Conservation (phyloP, 1,139 yeast species). For the Yamadazyma triangularis region DNA sequence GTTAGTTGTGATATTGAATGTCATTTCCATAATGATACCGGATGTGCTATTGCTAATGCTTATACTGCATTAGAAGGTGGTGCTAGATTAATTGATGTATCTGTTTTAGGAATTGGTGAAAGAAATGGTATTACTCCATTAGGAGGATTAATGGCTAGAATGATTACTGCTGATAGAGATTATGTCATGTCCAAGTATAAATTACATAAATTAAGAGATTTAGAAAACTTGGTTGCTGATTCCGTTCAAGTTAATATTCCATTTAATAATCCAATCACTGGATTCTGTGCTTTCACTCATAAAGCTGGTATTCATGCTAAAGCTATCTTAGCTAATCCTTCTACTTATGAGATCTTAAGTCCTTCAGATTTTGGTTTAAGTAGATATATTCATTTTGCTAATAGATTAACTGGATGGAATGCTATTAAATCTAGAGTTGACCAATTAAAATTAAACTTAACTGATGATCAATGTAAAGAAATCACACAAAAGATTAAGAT, state of each 20-base stretch:
- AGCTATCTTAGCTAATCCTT: conserved; percentile 97
- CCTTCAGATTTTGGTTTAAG: conserved; percentile 95
- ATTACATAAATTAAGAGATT: conserved; percentile 91
- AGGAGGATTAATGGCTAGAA: conserved; percentile 98
- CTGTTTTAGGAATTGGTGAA: conserved; percentile 97
- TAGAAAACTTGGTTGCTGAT: conserved; percentile 94
- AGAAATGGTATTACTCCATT: conserved; percentile 97
- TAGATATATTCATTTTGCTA: conserved; percentile 94
- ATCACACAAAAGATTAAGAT: conserved; percentile 90
- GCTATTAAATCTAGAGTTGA: conserved; percentile 98
- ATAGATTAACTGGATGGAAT: conserved; percentile 98
- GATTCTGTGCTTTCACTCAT: conserved; percentile 99
- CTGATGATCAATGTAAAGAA: conserved; percentile 93
- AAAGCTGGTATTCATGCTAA: conserved; percentile 99
- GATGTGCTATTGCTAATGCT: conserved; percentile 98
- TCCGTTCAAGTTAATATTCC: conserved; percentile 97
- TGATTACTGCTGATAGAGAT: conserved; percentile 98
- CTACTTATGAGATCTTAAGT: conserved; percentile 92
- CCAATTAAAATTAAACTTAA: conserved; percentile 84
- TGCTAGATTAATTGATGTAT: conserved; percentile 90
- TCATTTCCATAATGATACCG: conserved; percentile 98
- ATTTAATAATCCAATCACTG: conserved; percentile 97
- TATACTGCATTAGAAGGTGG: conserved; percentile 98
- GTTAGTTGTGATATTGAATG: conserved; percentile 97
- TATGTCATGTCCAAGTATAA: conserved; percentile 94